Evolutionary conservation across 768 basidiomycete genomes (phyloP), one percentile per base, ranked within the genome.

Genomic region (Scleroderma citrinum): DNA sequence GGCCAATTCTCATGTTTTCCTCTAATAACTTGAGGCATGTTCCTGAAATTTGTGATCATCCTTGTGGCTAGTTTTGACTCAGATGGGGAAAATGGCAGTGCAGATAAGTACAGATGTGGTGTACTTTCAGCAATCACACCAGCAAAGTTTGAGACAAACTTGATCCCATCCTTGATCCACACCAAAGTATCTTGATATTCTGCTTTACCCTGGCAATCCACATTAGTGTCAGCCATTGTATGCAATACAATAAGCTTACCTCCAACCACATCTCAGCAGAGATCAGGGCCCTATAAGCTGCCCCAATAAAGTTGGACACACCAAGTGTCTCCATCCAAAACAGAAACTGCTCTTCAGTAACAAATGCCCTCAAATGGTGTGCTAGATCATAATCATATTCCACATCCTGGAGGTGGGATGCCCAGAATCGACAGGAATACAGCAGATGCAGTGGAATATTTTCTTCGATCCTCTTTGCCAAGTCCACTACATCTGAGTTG

Each of bases 101-200:
- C 61, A 20, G 61, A 63, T 23, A 63, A 24, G 52, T 63, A 63
- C 17, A 63, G 53, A 41, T 63, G 62, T 3, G 59, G 62, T 4
- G 46, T 48, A 49, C 53, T 57, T 17, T 58, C 44, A 13, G 43
- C 10, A 16, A 60, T 56, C 1, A 48, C 24, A 34, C 13, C 23
- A 10, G 8, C 40, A 34, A 63, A 63, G 7, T 41, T 38, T 16
- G 29, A 16, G n/a, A 62, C 45, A 40, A 61, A 62, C 16, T 38
- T 37, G 3, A 29, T 21, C 2, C 36, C 35, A 45, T 62, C 59
- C 21, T 41, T 20, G 4, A 14, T 35, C 20, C 39, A 32, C 5
- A n/a, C 16, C 7, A n/a, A 37, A 11, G 17, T 31, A 49, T 41
- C 46, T 7, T 23, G 14, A 49, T 13, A 41, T n/a, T 23, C 47